Evolutionary conservation across 2,329 filamentous ascomycete species (phyloP), one percentile per base, ranked within the genome.

Genomic region (Rosellinia necatrix): DNA sequence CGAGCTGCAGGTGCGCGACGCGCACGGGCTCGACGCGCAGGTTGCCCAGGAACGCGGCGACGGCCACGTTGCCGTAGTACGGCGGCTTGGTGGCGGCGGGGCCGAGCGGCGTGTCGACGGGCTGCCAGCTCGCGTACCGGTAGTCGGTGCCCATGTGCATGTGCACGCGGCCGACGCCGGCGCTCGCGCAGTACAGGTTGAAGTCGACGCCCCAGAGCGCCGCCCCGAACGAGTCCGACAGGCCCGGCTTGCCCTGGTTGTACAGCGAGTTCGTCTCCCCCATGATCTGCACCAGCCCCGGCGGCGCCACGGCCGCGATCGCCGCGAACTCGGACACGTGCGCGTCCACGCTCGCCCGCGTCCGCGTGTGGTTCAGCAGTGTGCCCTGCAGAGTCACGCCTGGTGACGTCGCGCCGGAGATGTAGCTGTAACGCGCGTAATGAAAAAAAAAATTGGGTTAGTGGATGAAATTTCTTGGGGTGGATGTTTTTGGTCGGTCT

Each of bases 131-230:
- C 56, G 76, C 76, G 66, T 87, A 87, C 62, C 84, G 76, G 66
- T 84, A 87, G 66, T 86, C 78, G 12, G 81, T 85, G 9, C 84
- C 85, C 73, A 82, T 79, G 69, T 88, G 85, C 81, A 87, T 83
- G 66, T 87, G 82, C 2, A 84, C 76, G 17, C 84, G 78, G 40
- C 73, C 72, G 70, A 88, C 81, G 13, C 80, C 80, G 2, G 77
- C 76, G 0, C 79, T 74, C 1, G 84, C 85, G 49, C 77, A 77
- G 66, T 80, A 82, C 5, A 87, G 74, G 60, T 81, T 81, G 72
- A 86, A 87, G 69, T 88, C 84, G 10, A 87, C 65, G 21, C 76
- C 81, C 85, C 84, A 88, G 15, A 88, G 80, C 8, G 84, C 83
- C 8, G 84, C 85, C 30, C 85, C 85, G 67, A 88, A 88, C 0